phyloP scores from a whole-genome alignment of 2,329 filamentous ascomycete genomes.

The Xylaria sp. region DNA sequence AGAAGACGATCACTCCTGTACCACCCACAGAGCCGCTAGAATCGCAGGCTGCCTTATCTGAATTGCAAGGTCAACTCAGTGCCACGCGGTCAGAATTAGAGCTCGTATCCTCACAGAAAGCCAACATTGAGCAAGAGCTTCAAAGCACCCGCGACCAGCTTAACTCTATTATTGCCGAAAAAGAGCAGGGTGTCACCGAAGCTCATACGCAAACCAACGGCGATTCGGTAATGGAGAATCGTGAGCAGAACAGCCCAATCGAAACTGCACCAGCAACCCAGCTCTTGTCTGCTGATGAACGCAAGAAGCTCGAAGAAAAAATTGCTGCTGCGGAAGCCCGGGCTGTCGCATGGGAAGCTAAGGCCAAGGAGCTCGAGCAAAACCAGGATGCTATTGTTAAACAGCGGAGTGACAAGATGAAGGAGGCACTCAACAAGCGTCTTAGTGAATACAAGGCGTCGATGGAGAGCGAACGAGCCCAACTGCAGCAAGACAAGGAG shows the following conservation, averaged over 20 bases:
- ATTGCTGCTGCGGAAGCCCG: constrained; percentile 65
- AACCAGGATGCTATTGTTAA: constrained; percentile 66
- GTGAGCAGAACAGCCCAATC: constrained; percentile 29
- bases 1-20: constrained; percentile 47
- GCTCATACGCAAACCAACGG: constrained; percentile 41
- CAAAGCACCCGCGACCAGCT: constrained; percentile 63
- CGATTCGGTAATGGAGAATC: constrained; percentile 41
- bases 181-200: constrained; percentile 64
- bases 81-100: constrained; percentile 67
- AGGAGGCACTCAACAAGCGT: constrained; percentile 69
- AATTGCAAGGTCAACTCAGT: constrained; percentile 57
- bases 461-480: constrained; percentile 58
- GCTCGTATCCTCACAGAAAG: constrained; percentile 69
- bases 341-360: constrained; percentile 68
- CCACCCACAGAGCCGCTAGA: constrained; percentile 46
- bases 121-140: constrained; percentile 69
- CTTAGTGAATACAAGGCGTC: constrained; percentile 65
- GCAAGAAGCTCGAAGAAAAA: constrained; percentile 66
- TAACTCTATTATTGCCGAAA: constrained; percentile 64
- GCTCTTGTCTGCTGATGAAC: constrained; percentile 61
- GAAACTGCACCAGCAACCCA: constrained; percentile 22
- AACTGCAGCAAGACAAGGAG: constrained; percentile 67
- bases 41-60: constrained; percentile 51
- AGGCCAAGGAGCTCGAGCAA: constrained; percentile 68
- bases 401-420: constrained; percentile 72